Conservation (phyloP, 1,284 basidiomycete genomes). For the Waitea zeae region DNA sequence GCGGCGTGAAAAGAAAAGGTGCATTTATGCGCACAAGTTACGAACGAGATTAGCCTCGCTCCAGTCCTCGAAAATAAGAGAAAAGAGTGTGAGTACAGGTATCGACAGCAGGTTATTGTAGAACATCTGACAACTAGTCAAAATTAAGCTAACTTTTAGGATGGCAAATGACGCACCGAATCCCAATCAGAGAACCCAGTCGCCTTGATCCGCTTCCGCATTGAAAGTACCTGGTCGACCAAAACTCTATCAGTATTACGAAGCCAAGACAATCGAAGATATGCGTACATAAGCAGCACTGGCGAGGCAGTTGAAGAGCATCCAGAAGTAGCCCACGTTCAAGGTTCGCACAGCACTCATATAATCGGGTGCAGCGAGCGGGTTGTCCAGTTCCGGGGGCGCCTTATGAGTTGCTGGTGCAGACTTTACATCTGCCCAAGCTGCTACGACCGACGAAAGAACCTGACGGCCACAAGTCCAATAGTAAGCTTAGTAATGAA, state of each 20-base stretch:
- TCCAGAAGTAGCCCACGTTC: conserved; percentile 91
- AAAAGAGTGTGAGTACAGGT: conserved; percentile 75
- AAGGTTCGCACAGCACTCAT: conserved; percentile 32
- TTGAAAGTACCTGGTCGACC: conserved; percentile 59
- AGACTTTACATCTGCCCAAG: conserved; percentile 74
- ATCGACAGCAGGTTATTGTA: conserved; percentile 97
- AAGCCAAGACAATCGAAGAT: conserved; percentile 1
- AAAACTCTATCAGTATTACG: background rate
- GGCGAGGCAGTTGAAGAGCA: conserved; percentile 82
- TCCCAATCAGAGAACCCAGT: conserved; percentile 99
- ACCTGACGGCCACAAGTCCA: conserved; percentile 31
- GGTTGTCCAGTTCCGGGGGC: conserved; percentile 5
- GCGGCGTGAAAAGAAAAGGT: background rate
- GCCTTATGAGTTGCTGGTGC: background rate
- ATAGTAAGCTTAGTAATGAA: conserved; percentile 3
- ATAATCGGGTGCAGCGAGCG: conserved; percentile 20
- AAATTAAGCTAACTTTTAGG: no score
- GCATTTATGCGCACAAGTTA: conserved; percentile 63
- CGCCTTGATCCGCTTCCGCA: conserved; percentile 94
- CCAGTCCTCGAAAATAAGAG: conserved; percentile 87
- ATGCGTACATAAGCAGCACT: conserved; percentile 81
- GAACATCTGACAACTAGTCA: no score
- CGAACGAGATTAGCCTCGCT: conserved; percentile 53
- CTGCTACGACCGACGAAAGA: conserved; percentile 90
- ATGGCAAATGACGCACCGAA: no score